Base-by-base conservation (phyloP, 371 early-diverging fungal genomes). In the Saksenaea oblongispora region DNA sequence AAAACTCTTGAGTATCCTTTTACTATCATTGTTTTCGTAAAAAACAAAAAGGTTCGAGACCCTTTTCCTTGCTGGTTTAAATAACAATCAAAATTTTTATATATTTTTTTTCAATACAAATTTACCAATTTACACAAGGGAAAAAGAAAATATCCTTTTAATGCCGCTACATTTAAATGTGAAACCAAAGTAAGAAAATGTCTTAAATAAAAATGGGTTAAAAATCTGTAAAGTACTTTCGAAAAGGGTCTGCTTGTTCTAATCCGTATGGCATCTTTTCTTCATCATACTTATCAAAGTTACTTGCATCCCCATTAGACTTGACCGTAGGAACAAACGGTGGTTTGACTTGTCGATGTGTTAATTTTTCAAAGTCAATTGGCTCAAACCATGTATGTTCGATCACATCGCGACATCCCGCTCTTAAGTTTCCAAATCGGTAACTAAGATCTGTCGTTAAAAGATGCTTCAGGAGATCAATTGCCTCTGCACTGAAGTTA, bases 331-430 rank as follows among this genome's bases (percentile, higher is more conserved):
- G 98, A 15, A 92, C 78, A 79, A 92, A 93, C 15, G 99, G 98
- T 36, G 98, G 90, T 39, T 87, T 84, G 58, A 95, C 78, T 67
- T 92, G 83, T 42, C 87, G 72, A 10, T 84, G 74, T 31, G 73
- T 75, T 36, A 98, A 78, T 60, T 84, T 81, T 35, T 87, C 82
- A 94, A 97, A 98, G 65, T 98, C 94, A 13, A 98, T 87, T n/a
- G 87, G 89, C 3, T 82, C 84, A 70, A 99, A 98, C 97, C 98
- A 98, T 39, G 86, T 84, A 79, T 98, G 99, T 31, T 82, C 69
- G 74, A 92, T 95, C 67, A 98, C 94, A 70, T 95, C 96, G 9
- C 83, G 75, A 17, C 85, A 83, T 5, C 98, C 98, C 44, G 84
- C 89, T 44, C 89, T 84, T 64, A 96, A 76, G 78, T 95, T 95